A percentile compares a stretch with the other conserved stretches of the same genome.
Conservation (phyloP, 345 rosid genomes). For the Salix dunnii region DNA sequence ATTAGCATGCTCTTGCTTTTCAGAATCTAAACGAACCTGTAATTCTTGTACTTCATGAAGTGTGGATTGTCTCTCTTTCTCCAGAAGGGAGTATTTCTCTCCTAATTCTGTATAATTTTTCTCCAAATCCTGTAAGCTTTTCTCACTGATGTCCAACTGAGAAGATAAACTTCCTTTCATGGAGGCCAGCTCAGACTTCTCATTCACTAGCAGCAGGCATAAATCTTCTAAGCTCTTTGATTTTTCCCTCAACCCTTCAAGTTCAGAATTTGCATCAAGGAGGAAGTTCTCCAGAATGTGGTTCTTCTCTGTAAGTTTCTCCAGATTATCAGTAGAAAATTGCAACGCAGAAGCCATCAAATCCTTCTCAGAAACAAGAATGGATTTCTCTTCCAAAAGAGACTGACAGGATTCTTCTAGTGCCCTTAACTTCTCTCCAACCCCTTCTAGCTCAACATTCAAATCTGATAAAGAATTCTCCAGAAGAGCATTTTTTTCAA, state of each 20-base stretch:
- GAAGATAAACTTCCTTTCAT: conserved; percentile 56
- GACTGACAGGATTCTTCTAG: conserved; percentile 64
- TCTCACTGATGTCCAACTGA: conserved; percentile 45
- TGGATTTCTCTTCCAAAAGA: conserved; percentile 59
- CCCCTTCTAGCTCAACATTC: conserved; percentile 75
- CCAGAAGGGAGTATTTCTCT: conserved; percentile 43
- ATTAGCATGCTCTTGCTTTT: conserved; percentile 51
- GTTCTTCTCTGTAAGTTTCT: conserved; percentile 61
- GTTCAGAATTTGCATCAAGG: conserved; percentile 64
- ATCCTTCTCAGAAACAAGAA: conserved; percentile 61
- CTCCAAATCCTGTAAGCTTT: conserved; percentile 52
- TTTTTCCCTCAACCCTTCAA: conserved; percentile 53
- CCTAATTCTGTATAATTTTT: conserved; percentile 46
- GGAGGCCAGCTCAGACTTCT: conserved; percentile 48
- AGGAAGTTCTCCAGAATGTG: conserved; percentile 69
- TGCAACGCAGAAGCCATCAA: conserved; percentile 53
- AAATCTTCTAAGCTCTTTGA: conserved; percentile 61
- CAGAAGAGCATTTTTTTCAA: conserved; percentile 65
- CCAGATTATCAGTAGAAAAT: conserved; percentile 43
- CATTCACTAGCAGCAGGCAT: conserved; percentile 52
- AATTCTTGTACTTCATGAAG: conserved; percentile 54
- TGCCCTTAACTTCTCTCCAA: conserved; percentile 55
- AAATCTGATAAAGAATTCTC: conserved; percentile 89
- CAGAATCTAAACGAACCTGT: conserved; percentile 40
- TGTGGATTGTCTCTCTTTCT: conserved; percentile 50